These are phyloP conservation scores for Fusarium sororula DNA, from an alignment of 2,329 filamentous ascomycete genomes.

Conservation along the genomic window DNA sequence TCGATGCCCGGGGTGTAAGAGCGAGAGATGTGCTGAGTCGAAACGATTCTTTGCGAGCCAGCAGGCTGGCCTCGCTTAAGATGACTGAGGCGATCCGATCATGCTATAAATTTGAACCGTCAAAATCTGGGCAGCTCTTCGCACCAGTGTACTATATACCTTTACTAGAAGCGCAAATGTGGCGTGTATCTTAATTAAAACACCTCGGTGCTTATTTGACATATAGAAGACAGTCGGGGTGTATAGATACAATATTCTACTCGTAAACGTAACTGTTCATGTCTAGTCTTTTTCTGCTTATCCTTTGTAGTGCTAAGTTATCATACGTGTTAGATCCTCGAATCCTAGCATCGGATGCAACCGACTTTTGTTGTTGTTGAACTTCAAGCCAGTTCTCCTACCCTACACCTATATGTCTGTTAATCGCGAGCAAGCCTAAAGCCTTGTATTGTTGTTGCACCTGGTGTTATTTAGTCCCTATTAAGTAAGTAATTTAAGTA, in stretches of 20 bases:
- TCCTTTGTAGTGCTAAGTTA: not conserved
- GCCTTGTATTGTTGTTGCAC: not conserved
- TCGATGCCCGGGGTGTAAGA: constrained; percentile 92
- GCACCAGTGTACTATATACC: constrained; percentile 30
- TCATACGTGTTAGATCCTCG: not conserved
- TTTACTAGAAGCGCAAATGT: constrained; percentile 8
- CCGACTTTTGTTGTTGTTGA: not conserved
- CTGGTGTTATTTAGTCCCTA: not conserved
- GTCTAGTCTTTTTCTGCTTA: not conserved
- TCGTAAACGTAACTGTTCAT: not conserved
- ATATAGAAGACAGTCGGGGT: not conserved
- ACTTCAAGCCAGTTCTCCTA: not conserved
- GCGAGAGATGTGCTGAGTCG: constrained; percentile 83
- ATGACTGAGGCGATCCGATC: not conserved
- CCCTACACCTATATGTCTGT: not conserved
- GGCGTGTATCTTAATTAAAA: constrained; percentile 22
- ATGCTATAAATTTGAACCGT: not conserved
- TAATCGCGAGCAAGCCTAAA: not conserved
- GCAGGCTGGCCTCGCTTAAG: constrained; percentile 41
- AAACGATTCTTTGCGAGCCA: constrained; percentile 71
- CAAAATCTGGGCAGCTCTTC: not conserved
- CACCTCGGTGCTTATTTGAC: not conserved
- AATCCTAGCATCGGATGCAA: not conserved
- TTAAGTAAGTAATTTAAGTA: not conserved
- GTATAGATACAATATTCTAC: constrained; percentile 15